Evolutionary conservation across 805 yeast genomes (phyloP).

Genomic region (Debaryomyces maramus): DNA sequence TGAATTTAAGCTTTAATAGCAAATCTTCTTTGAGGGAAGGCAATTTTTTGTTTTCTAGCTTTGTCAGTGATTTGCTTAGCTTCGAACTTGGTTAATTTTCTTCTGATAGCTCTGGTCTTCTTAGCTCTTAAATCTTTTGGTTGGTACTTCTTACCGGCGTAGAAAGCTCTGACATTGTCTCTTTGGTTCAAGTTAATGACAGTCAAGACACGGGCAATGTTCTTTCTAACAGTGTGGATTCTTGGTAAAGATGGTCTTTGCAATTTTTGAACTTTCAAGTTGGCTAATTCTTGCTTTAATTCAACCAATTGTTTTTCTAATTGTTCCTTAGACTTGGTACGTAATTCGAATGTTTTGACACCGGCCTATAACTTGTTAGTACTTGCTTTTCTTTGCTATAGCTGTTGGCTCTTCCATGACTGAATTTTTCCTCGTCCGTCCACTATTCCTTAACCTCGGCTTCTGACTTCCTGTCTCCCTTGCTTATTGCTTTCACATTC

Average conservation of each 20-base stretch:
- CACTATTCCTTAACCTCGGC: too few species aligned
- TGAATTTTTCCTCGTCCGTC: too few species aligned
- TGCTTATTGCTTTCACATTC: too few species aligned
- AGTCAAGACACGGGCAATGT: slow-evolving; percentile 97
- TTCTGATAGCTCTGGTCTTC: slow-evolving; percentile 99
- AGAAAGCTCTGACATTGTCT: slow-evolving; percentile 90
- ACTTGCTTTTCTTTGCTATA: neutral
- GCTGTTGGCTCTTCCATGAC: too few species aligned
- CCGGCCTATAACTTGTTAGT: slow-evolving; percentile 59
- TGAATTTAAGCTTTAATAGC: slow-evolving; percentile 91
- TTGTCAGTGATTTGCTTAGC: slow-evolving; percentile 78
- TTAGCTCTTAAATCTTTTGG: slow-evolving; percentile 99
- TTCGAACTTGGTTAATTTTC: slow-evolving; percentile 89
- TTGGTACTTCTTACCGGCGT: slow-evolving; percentile 91
- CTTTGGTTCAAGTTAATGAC: slow-evolving; percentile 96
- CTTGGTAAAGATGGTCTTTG: slow-evolving; percentile 91
- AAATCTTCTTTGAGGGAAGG: slow-evolving; percentile 98
- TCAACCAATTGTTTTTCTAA: slow-evolving; percentile 92
- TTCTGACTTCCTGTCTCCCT: too few species aligned
- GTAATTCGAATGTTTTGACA: slow-evolving; percentile 92
- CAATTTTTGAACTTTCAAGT: slow-evolving; percentile 93
- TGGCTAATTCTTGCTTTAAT: slow-evolving; percentile 94
- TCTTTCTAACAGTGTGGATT: slow-evolving; percentile 96
- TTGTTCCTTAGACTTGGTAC: slow-evolving; percentile 96
- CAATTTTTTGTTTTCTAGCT: slow-evolving; percentile 87